These are phyloP conservation scores for Mucor circinelloides DNA, from an alignment of 371 early-diverging fungal species.

Conservation along the genomic window DNA sequence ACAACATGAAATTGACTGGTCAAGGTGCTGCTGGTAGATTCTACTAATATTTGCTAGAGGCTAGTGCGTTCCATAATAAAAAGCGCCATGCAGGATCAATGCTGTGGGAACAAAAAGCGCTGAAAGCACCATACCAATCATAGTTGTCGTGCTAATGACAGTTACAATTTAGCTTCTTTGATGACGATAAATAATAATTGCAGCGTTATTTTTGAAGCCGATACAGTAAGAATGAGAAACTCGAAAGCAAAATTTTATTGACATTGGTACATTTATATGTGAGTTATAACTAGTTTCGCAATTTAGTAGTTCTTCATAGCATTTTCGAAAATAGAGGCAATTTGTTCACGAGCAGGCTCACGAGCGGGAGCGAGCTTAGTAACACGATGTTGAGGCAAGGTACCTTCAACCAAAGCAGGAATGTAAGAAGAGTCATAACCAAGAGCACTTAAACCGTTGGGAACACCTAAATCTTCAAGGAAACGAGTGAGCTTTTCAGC, in stretches of 20 bases:
- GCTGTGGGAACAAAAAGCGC: too few relatives aligned
- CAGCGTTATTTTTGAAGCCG: too few relatives aligned
- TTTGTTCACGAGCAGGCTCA: slow-evolving; percentile 68
- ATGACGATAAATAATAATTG: too few relatives aligned
- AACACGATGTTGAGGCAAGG: slow-evolving; percentile 92
- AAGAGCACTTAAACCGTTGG: slow-evolving; percentile 81
- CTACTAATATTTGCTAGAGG: too few relatives aligned
- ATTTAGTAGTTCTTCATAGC: slow-evolving; percentile 69
- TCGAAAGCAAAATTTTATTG: neutral
- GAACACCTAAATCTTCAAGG: slow-evolving; percentile 76
- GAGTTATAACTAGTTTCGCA: neutral
- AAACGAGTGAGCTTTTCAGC: slow-evolving; percentile 80
- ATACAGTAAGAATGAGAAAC: neutral
- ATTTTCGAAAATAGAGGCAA: slow-evolving; percentile 71
- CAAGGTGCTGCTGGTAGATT: too few relatives aligned
- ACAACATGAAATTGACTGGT: too few relatives aligned
- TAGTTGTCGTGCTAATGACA: too few relatives aligned
- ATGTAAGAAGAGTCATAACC: slow-evolving; percentile 78
- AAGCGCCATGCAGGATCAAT: too few relatives aligned
- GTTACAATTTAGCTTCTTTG: too few relatives aligned
- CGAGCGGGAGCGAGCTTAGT: slow-evolving; percentile 85
- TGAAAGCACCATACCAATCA: too few relatives aligned
- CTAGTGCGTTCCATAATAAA: too few relatives aligned
- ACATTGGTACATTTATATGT: neutral
- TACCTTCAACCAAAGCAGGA: slow-evolving; percentile 78